Evolutionary conservation across 108 stramenopile genomes (phyloP), one percentile per base, ranked within the genome.

Genomic region (Nitzschia palea): DNA sequence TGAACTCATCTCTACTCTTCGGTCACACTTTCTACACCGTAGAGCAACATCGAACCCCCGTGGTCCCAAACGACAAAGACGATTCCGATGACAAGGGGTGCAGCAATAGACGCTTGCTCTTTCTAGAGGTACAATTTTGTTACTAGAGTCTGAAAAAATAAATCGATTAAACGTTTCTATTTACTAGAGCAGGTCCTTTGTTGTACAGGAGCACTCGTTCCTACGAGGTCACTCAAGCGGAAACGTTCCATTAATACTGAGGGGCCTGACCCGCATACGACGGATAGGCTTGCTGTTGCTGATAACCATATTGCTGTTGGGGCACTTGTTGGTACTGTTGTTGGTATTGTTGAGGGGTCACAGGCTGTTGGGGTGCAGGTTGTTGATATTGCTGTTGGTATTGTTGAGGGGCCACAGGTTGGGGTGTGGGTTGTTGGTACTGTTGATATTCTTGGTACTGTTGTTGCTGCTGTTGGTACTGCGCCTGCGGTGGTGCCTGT

Each of bases 241-340:
- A n/a, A n/a, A n/a, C 9, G 22, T 48, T 20, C 47, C 22, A 48
- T 20, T 48, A 48, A 20, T 48, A 48, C 47, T 48, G 47, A 4
- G 47, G 18, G 4, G 18, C 47, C 22, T 48, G 47, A 18, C 15
- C 47, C 4, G 47, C 18, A 20, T 48, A 48, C 47, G 47, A 20
- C 9, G 8, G 17, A 20, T 60, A 60, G 58, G 34, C 12, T 60
- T 42, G 58, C 50, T 68, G 74, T 36, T 76, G 75, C 10, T 63
- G 55, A 14, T 30, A 60, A 15, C 40, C 70, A 23, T 34, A 60
- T 22, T 54, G 36, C 30, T 62, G 70, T 4, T 34, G 48, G 29
- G 59, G 37, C 42, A n/a, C n/a, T n/a, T n/a, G n/a, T n/a, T 69
- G 68, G 23, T 71, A 55, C 34, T 50, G 70, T 37, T 62, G 62